Conservation (phyloP, 805 yeast species). For the Wickerhamiella slavikovae region DNA sequence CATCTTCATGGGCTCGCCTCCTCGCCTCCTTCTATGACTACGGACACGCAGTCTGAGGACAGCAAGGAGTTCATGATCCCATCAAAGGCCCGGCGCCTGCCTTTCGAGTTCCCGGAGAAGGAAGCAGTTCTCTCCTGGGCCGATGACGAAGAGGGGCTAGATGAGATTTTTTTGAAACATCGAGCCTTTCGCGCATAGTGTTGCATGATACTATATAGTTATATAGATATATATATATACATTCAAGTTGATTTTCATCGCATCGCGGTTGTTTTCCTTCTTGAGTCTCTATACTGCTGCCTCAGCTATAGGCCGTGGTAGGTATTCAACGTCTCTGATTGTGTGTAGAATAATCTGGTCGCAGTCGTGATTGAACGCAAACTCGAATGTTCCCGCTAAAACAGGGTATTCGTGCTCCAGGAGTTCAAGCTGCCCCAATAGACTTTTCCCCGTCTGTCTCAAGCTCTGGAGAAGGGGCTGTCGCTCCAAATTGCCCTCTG, state of each 20-base stretch:
- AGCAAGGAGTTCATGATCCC: neutral
- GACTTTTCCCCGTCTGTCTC: neutral
- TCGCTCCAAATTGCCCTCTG: slow-evolving; percentile 1
- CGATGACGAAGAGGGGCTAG: slow-evolving; percentile 4
- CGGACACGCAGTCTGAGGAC: neutral
- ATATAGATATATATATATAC: no score
- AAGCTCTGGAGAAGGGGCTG: neutral
- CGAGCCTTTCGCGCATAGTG: no score
- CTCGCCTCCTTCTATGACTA: no score
- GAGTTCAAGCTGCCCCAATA: slow-evolving; percentile 13
- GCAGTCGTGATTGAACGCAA: slow-evolving; percentile 14
- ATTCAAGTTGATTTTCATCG: no score
- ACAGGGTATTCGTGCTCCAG: slow-evolving; percentile 19
- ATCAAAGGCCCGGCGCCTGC: no score
- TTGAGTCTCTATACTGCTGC: neutral
- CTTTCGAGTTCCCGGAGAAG: neutral
- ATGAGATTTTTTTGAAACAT: no score
- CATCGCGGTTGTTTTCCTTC: no score
- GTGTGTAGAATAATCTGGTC: slow-evolving; percentile 12
- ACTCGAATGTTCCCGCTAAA: slow-evolving; percentile 19
- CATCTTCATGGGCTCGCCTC: no score
- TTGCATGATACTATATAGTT: no score
- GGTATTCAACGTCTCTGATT: slow-evolving; percentile 17
- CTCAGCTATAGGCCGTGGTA: slow-evolving; percentile 11
- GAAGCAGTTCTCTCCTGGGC: slow-evolving; percentile 3